A percentile compares a stretch with the other conserved stretches of the same genome.
Evolutionary conservation across 1,284 basidiomycete species (phyloP).

Genomic region (Apiotrichum mycotoxinovorans): DNA sequence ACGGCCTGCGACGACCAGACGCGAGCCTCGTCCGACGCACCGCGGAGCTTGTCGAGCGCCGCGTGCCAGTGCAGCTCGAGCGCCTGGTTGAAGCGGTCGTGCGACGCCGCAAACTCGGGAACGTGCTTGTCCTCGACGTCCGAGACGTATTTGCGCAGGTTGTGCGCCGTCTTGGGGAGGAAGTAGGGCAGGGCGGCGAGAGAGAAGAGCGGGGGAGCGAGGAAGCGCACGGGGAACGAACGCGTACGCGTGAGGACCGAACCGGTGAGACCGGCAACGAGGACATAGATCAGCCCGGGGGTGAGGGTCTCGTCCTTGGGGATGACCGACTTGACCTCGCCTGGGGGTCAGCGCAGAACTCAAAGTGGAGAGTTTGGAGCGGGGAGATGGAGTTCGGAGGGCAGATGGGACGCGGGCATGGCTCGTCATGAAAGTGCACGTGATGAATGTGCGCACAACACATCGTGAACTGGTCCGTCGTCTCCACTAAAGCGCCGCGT

Average conservation of each 20-base stretch:
- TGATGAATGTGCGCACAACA: too few relatives aligned
- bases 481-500: too few relatives aligned
- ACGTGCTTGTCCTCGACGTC: conserved; percentile 68
- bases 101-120: conserved; percentile 64
- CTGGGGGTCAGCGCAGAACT: conserved; percentile 49
- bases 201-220: conserved; percentile 68
- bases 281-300: conserved; percentile 80
- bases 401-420: too few relatives aligned
- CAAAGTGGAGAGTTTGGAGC: not conserved
- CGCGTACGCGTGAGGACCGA: conserved; percentile 80
- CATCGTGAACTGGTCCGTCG: too few relatives aligned
- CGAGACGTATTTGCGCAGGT: conserved; percentile 63
- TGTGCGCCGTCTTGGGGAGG: conserved; percentile 70
- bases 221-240: conserved; percentile 60
- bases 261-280: conserved; percentile 78
- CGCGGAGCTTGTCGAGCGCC: conserved; percentile 53
- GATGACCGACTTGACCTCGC: conserved; percentile 73
- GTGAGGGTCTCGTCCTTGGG: conserved; percentile 75
- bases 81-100: conserved; percentile 64
- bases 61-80: conserved; percentile 59
- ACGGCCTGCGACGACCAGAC: conserved; percentile 54
- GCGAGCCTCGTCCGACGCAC: conserved; percentile 44
- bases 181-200: conserved; percentile 67
- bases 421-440: too few relatives aligned
- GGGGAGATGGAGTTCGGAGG: not conserved